Evolutionary conservation across 331 rosid species (phyloP).

Genomic region (Rosa hybrid): DNA sequence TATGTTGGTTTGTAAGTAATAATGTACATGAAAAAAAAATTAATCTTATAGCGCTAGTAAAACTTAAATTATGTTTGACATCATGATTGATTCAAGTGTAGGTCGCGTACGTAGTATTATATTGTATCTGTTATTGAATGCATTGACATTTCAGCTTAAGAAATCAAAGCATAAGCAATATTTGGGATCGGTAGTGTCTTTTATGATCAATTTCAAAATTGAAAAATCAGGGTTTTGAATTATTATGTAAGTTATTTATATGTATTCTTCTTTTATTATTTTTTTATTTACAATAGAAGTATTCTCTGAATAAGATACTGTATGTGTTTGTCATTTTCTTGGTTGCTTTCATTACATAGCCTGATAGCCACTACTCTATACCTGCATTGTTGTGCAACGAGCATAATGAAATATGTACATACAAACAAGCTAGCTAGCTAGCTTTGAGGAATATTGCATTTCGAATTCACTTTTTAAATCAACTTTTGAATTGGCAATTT

Average conservation of each 20-base stretch:
- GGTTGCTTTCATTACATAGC: not conserved
- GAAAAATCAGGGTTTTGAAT: not conserved
- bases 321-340: not conserved
- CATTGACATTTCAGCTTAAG: not conserved
- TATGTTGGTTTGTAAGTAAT: no score
- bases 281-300: no score
- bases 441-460: not conserved
- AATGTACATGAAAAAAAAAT: no score
- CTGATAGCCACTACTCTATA: not conserved
- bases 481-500: conserved; percentile 15
- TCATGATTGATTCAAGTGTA: not conserved
- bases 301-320: not conserved
- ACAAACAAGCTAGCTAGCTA: not conserved
- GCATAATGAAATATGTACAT: not conserved
- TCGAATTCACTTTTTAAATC: not conserved
- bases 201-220: not conserved
- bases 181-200: no score
- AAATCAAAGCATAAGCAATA: not conserved
- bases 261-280: no score
- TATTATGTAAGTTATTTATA: no score
- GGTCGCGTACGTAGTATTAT: no score
- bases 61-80: not conserved
- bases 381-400: not conserved
- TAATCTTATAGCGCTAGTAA: no score
- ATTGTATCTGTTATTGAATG: not conserved